Base-by-base conservation (phyloP, 257 asterid species). In the Solanum pennellii region DNA sequence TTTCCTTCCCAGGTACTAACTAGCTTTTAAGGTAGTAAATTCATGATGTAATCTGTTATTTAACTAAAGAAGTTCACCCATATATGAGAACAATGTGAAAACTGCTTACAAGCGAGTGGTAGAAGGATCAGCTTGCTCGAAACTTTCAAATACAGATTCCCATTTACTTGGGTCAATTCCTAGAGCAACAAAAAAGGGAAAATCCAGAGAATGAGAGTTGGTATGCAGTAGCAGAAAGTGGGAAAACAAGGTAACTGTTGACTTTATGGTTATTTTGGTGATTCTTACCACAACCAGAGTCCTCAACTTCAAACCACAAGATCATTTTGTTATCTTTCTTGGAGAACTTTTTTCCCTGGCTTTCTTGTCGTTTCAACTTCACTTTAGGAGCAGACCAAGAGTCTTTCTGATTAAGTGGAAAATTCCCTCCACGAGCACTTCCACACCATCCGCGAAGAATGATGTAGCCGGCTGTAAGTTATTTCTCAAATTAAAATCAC, bases 51-150 rank as follows among this genome's bases (percentile, higher is more conserved):
- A 49, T 18, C 69, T 82, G 69, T 49, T 11, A 3, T 49, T 16
- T 82, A 82, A 82, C 69, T 82, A 49, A 20, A 66, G 20, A 25
- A 49, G 29, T 82, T 82, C 20, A 49, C 27, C 33, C 79, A 69
- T 82, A 49, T 20, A 82, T 45, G 84, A 27, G 16, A 79, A 49
- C 29, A 45, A 82, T 29, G 69, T 49, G 85, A 82, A 86, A 88
- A 89, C 27, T 86, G 84, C 96, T 92, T 91, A 96, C 99, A 96
- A 88, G 79, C 99, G 94, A 90, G 98, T 96, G 42, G 99, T 95
- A 41, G 99, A 96, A 56, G 98, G 99, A 90, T 96, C 99, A 52
- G 99, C 99, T 89, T 96, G 98, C 92, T 96, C 99, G 85, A 96
- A 96, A 90, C 99, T 96, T 89, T 96, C 99, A 86, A 96, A 96